Conservation (phyloP, 108 stramenopile species). For the Seminavis robusta region DNA sequence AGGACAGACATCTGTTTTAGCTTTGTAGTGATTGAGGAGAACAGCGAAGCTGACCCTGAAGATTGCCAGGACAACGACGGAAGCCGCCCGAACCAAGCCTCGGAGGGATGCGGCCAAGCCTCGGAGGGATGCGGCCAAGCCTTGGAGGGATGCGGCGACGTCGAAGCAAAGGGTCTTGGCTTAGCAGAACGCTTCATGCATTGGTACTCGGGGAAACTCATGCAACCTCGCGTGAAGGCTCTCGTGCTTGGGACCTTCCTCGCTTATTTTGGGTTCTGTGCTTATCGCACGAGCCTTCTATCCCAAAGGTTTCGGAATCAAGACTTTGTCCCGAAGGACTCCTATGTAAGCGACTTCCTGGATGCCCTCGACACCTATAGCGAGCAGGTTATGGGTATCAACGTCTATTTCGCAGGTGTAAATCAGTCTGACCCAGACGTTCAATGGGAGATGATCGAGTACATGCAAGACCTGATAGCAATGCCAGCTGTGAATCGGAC, state of each 20-base stretch:
- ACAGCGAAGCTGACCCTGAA: too few relatives aligned
- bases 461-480: conserved; percentile 5
- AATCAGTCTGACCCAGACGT: conserved; percentile 8
- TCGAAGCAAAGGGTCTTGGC: too few relatives aligned
- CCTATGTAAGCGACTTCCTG: too few relatives aligned
- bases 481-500: too few relatives aligned
- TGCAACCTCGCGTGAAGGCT: conserved; percentile 8
- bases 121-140: too few relatives aligned
- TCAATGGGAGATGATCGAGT: conserved; percentile 8
- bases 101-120: too few relatives aligned
- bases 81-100: too few relatives aligned
- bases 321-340: conserved; percentile 13
- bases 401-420: conserved; percentile 11
- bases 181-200: conserved; percentile 13
- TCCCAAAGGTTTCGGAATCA: conserved; percentile 2
- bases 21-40: neutral
- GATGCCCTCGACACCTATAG: too few relatives aligned
- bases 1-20: conserved; percentile 12
- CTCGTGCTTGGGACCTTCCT: conserved; percentile 5
- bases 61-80: conserved; percentile 1
- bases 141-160: too few relatives aligned
- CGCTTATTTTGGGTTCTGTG: conserved; percentile 6
- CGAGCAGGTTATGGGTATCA: neutral
- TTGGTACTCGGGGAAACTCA: conserved; percentile 10
- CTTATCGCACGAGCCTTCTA: conserved; percentile 14